Evolutionary conservation across 495 filamentous ascomycete species (phyloP).

Genomic region (Jackrogersella minutella): DNA sequence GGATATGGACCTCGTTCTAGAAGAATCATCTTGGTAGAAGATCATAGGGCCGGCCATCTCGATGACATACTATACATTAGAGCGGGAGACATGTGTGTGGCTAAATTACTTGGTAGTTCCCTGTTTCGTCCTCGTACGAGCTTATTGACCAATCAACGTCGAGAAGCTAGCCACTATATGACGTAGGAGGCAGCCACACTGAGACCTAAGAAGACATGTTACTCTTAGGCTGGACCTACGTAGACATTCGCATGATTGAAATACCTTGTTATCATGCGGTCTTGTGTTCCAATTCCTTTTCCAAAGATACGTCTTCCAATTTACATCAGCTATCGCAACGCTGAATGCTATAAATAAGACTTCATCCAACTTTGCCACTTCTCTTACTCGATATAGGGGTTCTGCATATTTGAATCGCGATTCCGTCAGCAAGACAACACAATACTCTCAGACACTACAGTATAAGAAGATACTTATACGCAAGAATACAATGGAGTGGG

Average conservation of each 20-base stretch:
- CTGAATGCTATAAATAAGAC: too few relatives aligned
- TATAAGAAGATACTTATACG: too few relatives aligned
- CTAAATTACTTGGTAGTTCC: constrained; percentile 22
- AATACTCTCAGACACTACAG: neutral
- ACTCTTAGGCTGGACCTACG: neutral
- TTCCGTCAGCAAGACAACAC: too few relatives aligned
- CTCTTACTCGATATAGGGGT: too few relatives aligned
- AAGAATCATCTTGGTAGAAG: neutral
- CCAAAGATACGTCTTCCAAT: too few relatives aligned
- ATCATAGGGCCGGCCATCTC: constrained; percentile 9
- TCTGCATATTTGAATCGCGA: too few relatives aligned
- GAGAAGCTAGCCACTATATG: constrained; percentile 18
- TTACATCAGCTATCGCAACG: too few relatives aligned
- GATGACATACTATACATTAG: constrained; percentile 23
- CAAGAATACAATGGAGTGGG: constrained; percentile 58
- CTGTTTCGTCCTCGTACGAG: constrained; percentile 29
- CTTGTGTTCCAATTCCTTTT: neutral
- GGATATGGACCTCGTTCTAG: neutral
- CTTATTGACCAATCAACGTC: constrained; percentile 9
- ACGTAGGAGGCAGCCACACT: constrained; percentile 27
- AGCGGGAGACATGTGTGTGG: constrained; percentile 14
- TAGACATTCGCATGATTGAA: constrained; percentile 1
- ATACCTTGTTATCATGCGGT: neutral
- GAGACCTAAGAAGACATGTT: neutral
- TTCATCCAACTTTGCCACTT: too few relatives aligned